These are phyloP conservation scores for Daldinia vernicosa DNA, from an alignment of 495 filamentous ascomycete species.

Conservation along the genomic window DNA sequence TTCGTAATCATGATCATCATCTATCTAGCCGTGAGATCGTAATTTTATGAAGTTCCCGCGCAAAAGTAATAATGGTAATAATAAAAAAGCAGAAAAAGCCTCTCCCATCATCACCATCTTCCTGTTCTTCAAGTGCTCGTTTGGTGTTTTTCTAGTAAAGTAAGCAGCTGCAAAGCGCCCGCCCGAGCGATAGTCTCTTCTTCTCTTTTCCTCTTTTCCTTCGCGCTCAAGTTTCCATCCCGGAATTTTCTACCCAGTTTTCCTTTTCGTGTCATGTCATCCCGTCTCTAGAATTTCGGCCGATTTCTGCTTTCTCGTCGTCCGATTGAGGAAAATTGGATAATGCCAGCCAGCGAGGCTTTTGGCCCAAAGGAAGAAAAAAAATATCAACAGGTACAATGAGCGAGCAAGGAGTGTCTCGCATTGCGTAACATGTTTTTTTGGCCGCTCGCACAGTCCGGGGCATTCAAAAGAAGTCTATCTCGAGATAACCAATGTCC, in stretches of 20 bases:
- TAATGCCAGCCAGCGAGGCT: slow-evolving; percentile 23
- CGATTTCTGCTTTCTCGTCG: slow-evolving; percentile 35
- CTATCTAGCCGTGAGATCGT: slow-evolving; percentile 44
- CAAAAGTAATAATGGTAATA: slow-evolving; percentile 1
- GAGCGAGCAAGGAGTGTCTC: not conserved
- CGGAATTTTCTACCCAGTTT: slow-evolving; percentile 25
- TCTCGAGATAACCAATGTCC: slow-evolving; percentile 37
- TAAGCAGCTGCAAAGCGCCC: slow-evolving; percentile 9
- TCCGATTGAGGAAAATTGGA: slow-evolving; percentile 25
- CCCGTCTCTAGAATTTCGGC: slow-evolving; percentile 33
- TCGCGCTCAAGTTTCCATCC: slow-evolving; percentile 15
- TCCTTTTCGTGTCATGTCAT: slow-evolving; percentile 15
- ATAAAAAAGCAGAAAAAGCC: slow-evolving; percentile 12
- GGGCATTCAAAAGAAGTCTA: slow-evolving; percentile 40
- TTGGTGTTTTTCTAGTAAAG: not conserved
- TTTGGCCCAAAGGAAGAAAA: slow-evolving; percentile 13
- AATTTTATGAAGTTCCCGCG: slow-evolving; percentile 33
- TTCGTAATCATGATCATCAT: slow-evolving; percentile 34
- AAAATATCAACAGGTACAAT: slow-evolving; percentile 3
- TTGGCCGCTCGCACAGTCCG: slow-evolving; percentile 24
- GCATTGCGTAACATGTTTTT: slow-evolving; percentile 11
- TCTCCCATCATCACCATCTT: slow-evolving; percentile 7
- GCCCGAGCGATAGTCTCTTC: slow-evolving; percentile 32
- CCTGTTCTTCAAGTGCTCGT: slow-evolving; percentile 5
- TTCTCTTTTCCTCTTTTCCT: slow-evolving; percentile 28